Percentiles rank a stretch among this genome's conserved stretches.
phyloP scores from a whole-genome alignment of 495 filamentous ascomycete species.

The Gamarada debralockiae region DNA sequence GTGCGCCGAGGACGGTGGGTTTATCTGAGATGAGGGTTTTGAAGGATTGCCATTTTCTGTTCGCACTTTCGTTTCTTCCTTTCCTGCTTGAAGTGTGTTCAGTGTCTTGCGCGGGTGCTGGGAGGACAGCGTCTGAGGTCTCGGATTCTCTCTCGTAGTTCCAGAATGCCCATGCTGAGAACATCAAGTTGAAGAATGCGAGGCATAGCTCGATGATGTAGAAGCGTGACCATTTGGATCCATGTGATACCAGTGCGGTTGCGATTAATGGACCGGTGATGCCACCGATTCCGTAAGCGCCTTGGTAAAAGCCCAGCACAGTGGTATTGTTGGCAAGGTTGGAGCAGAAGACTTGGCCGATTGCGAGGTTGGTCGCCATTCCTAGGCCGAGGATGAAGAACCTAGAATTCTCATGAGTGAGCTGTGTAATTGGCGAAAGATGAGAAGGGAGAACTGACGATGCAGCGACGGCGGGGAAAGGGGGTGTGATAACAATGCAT shows the following conservation, averaged over 20 bases:
- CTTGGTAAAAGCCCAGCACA: conserved; percentile 60
- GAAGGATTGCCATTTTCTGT: conserved; percentile 26
- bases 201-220: conserved; percentile 53
- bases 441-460: conserved; percentile 4
- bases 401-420: no score
- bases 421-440: no score
- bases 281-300: conserved; percentile 71
- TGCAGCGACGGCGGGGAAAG: conserved; percentile 62
- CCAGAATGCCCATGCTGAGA: conserved; percentile 56
- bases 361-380: conserved; percentile 59
- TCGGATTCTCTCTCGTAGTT: conserved; percentile 39
- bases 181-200: conserved; percentile 38
- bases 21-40: conserved; percentile 43
- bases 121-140: conserved; percentile 24
- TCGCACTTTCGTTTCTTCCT: conserved; percentile 22
- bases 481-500: conserved; percentile 59
- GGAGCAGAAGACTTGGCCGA: conserved; percentile 74
- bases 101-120: conserved; percentile 1
- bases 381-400: conserved; percentile 68
- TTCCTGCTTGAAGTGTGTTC: conserved; percentile 23
- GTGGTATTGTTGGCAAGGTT: conserved; percentile 59
- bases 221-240: conserved; percentile 53
- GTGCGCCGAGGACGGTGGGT: conserved; percentile 60
- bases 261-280: conserved; percentile 66
- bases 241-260: conserved; percentile 51